Percentiles rank a stretch among this genome's conserved stretches.
phyloP scores from a whole-genome alignment of 2,329 filamentous ascomycete species.

The Talaromyces sp. region DNA sequence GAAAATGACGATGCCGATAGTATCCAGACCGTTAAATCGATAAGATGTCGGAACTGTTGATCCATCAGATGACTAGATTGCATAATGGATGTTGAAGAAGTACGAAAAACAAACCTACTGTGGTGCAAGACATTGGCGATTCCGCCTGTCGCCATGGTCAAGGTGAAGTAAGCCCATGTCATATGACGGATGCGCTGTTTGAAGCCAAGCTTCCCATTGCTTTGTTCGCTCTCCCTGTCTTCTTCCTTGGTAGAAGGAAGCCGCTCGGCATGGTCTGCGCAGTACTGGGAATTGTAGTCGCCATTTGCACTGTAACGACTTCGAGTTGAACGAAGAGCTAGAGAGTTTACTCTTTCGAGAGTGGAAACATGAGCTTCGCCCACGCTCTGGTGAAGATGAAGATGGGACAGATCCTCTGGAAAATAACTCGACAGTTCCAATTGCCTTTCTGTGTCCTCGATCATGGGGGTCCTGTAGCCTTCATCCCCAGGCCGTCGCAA shows the following conservation, averaged over 20 bases:
- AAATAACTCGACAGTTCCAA: slow-evolving; percentile 1
- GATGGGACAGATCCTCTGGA: neutral
- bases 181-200: slow-evolving; percentile 56
- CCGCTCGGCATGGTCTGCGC: neutral
- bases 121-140: slow-evolving; percentile 56
- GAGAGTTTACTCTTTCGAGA: neutral
- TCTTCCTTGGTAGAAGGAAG: neutral
- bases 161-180: slow-evolving; percentile 76
- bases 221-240: neutral
- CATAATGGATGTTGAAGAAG: slow-evolving; percentile 32
- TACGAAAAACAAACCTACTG: slow-evolving; percentile 44
- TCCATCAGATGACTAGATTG: slow-evolving; percentile 28
- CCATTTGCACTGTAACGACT: neutral
- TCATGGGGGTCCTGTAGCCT: slow-evolving; percentile 41
- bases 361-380: neutral
- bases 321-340: neutral
- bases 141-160: slow-evolving; percentile 59
- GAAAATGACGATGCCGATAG: slow-evolving; percentile 58
- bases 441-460: slow-evolving; percentile 36
- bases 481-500: slow-evolving; percentile 36
- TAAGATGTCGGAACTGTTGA: slow-evolving; percentile 44
- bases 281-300: neutral
- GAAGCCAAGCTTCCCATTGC: slow-evolving; percentile 34
- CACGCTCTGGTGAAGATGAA: neutral
- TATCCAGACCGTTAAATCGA: slow-evolving; percentile 51